Evolutionary conservation across 2,329 filamentous ascomycete genomes (phyloP).

Genomic region (Chaetomiaceae sp.): DNA sequence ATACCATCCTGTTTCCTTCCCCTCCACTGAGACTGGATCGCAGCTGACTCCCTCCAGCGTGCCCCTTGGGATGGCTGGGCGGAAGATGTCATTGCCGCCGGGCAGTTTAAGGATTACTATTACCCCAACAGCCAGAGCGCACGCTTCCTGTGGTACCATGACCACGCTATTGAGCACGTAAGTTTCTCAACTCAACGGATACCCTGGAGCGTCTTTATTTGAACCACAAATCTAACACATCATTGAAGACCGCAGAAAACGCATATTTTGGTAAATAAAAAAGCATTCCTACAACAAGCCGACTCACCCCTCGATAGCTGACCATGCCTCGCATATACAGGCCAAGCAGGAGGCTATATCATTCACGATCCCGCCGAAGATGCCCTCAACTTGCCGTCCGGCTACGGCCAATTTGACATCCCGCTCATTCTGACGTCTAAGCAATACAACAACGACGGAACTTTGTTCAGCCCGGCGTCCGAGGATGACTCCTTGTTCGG

Average conservation of each 20-base stretch:
- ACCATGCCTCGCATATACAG: not conserved
- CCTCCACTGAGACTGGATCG: not conserved
- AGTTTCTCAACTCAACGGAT: not conserved
- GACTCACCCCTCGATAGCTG: not conserved
- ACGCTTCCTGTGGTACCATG: not conserved
- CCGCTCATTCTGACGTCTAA: not conserved
- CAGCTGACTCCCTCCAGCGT: not conserved
- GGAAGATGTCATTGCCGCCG: not conserved
- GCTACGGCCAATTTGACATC: not conserved
- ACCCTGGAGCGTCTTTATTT: no score
- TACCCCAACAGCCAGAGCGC: not conserved
- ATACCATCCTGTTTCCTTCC: not conserved
- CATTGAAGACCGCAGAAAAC: not conserved
- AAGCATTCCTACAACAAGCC: not conserved
- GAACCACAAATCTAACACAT: no score
- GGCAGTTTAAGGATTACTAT: not conserved
- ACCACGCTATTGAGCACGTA: not conserved
- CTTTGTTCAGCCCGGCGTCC: not conserved
- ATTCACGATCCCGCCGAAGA: not conserved
- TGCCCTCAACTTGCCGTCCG: not conserved
- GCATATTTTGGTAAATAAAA: not conserved
- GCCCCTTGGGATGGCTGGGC: not conserved
- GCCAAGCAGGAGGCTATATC: not conserved
- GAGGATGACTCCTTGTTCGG: not conserved
- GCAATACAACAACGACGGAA: not conserved